Base-by-base conservation (phyloP, 208 protist species). In the Acanthamoeba lugdunensis region DNA sequence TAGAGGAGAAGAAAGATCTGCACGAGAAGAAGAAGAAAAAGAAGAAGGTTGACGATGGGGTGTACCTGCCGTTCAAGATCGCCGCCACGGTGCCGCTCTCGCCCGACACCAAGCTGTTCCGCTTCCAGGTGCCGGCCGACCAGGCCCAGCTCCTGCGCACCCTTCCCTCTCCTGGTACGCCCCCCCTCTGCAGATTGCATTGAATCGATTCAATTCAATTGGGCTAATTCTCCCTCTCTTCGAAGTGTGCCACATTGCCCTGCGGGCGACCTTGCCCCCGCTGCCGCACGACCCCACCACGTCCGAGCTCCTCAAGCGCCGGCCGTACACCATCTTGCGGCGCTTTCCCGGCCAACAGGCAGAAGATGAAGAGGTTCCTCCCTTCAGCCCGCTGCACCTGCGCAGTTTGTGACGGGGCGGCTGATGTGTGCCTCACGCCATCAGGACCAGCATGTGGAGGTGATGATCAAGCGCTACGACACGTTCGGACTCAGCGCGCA, bases 381-480 rank as follows among this genome's bases (percentile, higher is more conserved):
- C 56, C 2, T 61, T 61, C 3, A 2, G 56, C 21, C 0, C 23
- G 58, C 58, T 63, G 48, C 48, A 14, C 11, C 48, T 50, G 7
- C 48, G 48, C 48, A 14, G 48, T 50, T 50, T 50, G 48, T 14
- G 67, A 75, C 13, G 67, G 11, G 67, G n/a, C 30, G n/a, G 28
- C 28, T 30, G 67, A 75, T 14, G 67, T 50, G 48, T 50, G 48
- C 48, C 0, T 50, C 0, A 9, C 11, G 0, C 56, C 58, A 65
- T 25, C 79, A 87, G 79, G 79, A 87, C 6, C n/a, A 56, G 48
- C 52, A 87, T 11, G 48, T 87, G 4, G 50, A 87, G n/a, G 45
- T 87, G 79, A 87, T 87, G 79, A 63, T 87, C 41, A 87, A 87
- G 79, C 79, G 79, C 79, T 87, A 87, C 79, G 50, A 87, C 79